Conservation (phyloP, 495 filamentous ascomycete species). For the Xanthoparmelia taractica region DNA sequence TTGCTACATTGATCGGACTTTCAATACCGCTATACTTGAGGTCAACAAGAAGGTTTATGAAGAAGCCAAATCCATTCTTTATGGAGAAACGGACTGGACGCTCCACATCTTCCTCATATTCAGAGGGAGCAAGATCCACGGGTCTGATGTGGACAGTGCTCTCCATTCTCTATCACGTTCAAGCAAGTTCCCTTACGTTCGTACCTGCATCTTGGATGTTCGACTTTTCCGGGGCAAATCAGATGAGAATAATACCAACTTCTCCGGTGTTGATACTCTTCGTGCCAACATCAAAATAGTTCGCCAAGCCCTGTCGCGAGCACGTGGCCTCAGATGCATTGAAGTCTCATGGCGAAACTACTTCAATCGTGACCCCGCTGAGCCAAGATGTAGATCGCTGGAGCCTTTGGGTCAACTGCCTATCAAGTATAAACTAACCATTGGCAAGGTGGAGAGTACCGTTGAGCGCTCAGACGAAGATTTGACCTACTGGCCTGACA, state of each 20-base stretch:
- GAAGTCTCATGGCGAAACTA: neutral
- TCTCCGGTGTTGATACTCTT: neutral
- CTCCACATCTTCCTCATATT: neutral
- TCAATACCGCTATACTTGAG: neutral
- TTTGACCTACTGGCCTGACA: neutral
- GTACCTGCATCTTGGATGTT: conserved; percentile 6
- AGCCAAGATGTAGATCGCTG: neutral
- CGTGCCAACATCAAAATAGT: neutral
- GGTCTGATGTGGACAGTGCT: neutral
- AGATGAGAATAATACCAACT: neutral
- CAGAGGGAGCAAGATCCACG: neutral
- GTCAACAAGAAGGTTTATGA: neutral
- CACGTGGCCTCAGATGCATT: neutral
- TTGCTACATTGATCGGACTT: neutral
- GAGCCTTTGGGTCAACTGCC: neutral
- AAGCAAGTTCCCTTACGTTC: neutral
- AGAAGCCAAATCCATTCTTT: neutral
- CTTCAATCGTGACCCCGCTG: neutral
- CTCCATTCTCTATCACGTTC: neutral
- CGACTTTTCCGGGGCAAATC: neutral
- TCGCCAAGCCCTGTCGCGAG: neutral
- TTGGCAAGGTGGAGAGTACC: neutral
- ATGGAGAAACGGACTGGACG: neutral
- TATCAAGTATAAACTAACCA: neutral
- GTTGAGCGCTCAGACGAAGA: neutral